Conservation (phyloP, 192 early-diverging fungal genomes). For the Phlyctochytrium arcticum region DNA sequence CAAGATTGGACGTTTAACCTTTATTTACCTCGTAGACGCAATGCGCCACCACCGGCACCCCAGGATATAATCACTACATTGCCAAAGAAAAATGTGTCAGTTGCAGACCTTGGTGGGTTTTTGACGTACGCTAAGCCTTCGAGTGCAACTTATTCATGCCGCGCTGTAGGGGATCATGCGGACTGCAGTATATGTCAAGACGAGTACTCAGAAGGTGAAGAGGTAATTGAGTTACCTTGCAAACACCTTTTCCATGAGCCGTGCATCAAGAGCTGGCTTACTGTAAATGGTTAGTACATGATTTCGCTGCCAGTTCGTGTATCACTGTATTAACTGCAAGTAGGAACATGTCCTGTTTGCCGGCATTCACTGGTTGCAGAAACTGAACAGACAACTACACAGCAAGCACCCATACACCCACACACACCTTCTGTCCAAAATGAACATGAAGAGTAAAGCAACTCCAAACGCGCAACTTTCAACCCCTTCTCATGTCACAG, state of each 20-base stretch:
- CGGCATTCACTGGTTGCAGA: constrained; percentile 49
- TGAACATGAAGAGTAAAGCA: too few species aligned
- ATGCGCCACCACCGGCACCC: constrained; percentile 77
- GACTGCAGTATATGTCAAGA: constrained; percentile 92
- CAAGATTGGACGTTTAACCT: not conserved
- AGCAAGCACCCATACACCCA: too few species aligned
- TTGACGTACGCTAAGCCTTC: too few species aligned
- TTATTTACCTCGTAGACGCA: constrained; percentile 35
- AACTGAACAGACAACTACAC: too few species aligned
- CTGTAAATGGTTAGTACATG: constrained; percentile 64
- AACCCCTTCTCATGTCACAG: too few species aligned
- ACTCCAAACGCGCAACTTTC: too few species aligned
- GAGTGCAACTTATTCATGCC: too few species aligned
- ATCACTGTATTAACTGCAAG: not conserved
- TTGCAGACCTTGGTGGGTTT: constrained; percentile 47
- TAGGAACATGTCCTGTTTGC: constrained; percentile 85
- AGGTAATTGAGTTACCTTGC: constrained; percentile 73
- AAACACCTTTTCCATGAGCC: constrained; percentile 83
- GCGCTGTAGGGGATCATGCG: constrained; percentile 49
- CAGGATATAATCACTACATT: constrained; percentile 70
- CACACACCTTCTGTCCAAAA: too few species aligned
- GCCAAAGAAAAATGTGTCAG: constrained; percentile 46
- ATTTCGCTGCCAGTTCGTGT: not conserved
- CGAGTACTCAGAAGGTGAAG: constrained; percentile 57
- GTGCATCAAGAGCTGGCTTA: constrained; percentile 91